Evolutionary conservation across 2,329 filamentous ascomycete species (phyloP).

Genomic region (Hymenoscyphus albidus): DNA sequence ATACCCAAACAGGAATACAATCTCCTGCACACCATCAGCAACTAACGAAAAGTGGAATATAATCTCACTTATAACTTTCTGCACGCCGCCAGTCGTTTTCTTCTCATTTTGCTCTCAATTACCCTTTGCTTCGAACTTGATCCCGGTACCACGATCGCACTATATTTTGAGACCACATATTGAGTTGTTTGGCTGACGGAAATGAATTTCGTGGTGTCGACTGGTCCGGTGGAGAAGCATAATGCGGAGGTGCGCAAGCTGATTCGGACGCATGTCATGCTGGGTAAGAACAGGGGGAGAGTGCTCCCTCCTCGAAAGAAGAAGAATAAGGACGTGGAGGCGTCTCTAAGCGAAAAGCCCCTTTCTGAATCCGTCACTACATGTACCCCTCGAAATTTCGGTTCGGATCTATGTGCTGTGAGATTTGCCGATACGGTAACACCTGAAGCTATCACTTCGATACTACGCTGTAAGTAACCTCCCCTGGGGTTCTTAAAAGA

Average conservation of each 20-base stretch:
- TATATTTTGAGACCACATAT: background rate
- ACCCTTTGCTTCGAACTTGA: background rate
- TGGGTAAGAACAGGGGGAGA: slow-evolving; percentile 22
- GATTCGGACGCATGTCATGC: slow-evolving; percentile 23
- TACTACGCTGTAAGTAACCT: background rate
- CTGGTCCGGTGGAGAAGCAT: slow-evolving; percentile 26
- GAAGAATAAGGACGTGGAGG: slow-evolving; percentile 10
- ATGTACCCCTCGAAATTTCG: background rate
- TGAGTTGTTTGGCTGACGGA: background rate
- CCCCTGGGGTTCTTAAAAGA: background rate
- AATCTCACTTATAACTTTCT: background rate
- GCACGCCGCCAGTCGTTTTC: background rate
- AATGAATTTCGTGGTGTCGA: slow-evolving; percentile 21
- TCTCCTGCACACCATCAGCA: background rate
- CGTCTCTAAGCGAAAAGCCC: background rate
- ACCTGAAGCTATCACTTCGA: background rate
- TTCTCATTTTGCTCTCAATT: background rate
- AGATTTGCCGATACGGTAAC: background rate
- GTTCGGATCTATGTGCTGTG: background rate
- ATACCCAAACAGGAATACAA: background rate
- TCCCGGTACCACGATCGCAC: background rate
- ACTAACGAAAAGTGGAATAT: background rate
- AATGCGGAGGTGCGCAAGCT: slow-evolving; percentile 28
- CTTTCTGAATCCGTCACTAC: background rate
- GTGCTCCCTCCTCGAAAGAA: slow-evolving; percentile 38